Evolutionary conservation across 192 early-diverging fungal species (phyloP).

Genomic region (Rhizoclosmatium sp.): DNA sequence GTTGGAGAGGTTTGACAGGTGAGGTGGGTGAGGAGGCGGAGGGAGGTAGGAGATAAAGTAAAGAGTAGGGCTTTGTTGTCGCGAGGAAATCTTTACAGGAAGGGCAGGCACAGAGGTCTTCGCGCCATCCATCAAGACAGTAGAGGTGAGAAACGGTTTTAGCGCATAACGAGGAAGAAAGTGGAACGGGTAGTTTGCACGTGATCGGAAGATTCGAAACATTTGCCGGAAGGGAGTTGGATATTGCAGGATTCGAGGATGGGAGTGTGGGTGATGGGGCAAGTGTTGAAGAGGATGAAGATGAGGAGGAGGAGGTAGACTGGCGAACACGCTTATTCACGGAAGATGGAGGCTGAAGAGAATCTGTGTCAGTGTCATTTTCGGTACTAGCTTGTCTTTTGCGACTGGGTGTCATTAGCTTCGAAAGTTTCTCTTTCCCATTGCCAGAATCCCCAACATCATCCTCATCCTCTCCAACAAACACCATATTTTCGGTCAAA

Average conservation of each 20-base stretch:
- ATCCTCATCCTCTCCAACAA: constrained; percentile 26
- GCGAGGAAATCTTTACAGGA: constrained; percentile 53
- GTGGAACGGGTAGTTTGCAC: constrained; percentile 24
- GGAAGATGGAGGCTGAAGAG: not conserved
- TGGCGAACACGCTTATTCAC: not conserved
- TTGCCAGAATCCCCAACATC: not conserved
- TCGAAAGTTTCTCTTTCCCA: not conserved
- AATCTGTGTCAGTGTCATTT: not conserved
- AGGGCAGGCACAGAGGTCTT: constrained; percentile 74
- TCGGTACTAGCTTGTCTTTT: not conserved
- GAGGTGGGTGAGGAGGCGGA: not conserved
- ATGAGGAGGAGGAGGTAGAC: not conserved
- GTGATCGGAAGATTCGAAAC: not conserved
- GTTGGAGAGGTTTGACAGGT: not conserved
- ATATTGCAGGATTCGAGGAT: not conserved
- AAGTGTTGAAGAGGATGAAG: not conserved
- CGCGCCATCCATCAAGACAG: constrained; percentile 76
- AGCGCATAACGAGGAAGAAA: not conserved
- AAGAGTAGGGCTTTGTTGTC: constrained; percentile 59
- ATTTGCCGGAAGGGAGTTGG: not conserved
- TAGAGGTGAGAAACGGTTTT: constrained; percentile 63
- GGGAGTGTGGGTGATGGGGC: not conserved
- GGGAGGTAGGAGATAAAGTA: not conserved
- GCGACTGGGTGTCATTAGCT: not conserved
- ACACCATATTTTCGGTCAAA: not conserved